phyloP scores from a whole-genome alignment of 1,284 basidiomycete genomes.

The Ustilago cynodontis region DNA sequence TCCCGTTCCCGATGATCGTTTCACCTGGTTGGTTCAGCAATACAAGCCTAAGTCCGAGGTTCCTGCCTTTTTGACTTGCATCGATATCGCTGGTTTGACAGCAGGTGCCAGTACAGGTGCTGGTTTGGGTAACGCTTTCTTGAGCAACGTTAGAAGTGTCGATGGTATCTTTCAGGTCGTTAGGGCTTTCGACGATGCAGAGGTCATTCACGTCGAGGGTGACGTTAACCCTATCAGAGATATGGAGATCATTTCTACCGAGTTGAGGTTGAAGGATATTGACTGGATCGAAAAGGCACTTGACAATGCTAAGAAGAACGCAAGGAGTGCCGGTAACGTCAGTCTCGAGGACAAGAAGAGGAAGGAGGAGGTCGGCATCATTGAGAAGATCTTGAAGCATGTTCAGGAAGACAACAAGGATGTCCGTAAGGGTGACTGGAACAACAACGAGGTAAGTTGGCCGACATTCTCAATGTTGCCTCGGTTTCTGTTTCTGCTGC shows the following conservation, averaged over 20 bases:
- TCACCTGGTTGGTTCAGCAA: slow-evolving; percentile 89
- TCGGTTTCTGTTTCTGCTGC: slow-evolving; percentile 8
- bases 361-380: slow-evolving; percentile 90
- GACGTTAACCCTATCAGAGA: slow-evolving; percentile 96
- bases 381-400: slow-evolving; percentile 86
- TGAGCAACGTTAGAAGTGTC: slow-evolving; percentile 96
- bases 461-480: too few relatives aligned
- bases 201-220: slow-evolving; percentile 99
- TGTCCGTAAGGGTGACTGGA: slow-evolving; percentile 94
- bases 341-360: slow-evolving; percentile 93
- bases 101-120: slow-evolving; percentile 97
- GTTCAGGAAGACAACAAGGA: slow-evolving; percentile 88
- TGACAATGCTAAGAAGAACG: slow-evolving; percentile 73
- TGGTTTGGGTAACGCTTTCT: slow-evolving; percentile 96
- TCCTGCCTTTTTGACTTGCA: slow-evolving; percentile 95
- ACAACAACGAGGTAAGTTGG: slow-evolving; percentile 89
- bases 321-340: slow-evolving; percentile 74
- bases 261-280: slow-evolving; percentile 88
- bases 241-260: slow-evolving; percentile 95
- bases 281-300: slow-evolving; percentile 97
- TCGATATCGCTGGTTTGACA: slow-evolving; percentile 98
- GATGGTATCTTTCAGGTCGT: slow-evolving; percentile 99
- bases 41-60: slow-evolving; percentile 92
- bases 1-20: slow-evolving; percentile 94
- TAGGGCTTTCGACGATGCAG: slow-evolving; percentile 97